Base-by-base conservation (phyloP, 2,329 filamentous ascomycete species). In the Cercospora sp. region DNA sequence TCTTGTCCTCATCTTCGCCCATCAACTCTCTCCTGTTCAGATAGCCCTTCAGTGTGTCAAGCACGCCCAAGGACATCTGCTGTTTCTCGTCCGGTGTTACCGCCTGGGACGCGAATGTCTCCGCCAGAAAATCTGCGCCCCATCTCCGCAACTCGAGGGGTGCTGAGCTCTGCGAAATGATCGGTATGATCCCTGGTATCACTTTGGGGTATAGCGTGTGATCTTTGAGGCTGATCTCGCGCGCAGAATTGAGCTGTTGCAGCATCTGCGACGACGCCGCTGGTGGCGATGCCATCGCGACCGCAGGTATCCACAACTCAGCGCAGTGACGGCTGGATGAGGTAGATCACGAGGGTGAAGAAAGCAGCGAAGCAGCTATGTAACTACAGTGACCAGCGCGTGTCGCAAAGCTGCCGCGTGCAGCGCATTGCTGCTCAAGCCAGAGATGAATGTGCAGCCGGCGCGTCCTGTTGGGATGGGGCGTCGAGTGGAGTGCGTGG, bases 71-170 rank as follows among this genome's bases (percentile, higher is more conserved):
- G 20, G 70, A 68, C 67, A 78, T 71, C 69, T 89, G 89, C 84
- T 88, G 92, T 84, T 98, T 99, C 79, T 91, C 89, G 63, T 90
- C 85, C 68, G 88, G 84, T 20, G 90, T 84, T 75, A 98, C 85
- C 23, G 91, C 88, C n/a, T 96, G 95, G 68, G 92, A 96, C 66
- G 95, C 91, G 82, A 99, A 98, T 2, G 94, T 93, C 83, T 99
- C 95, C 66, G 94, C 93, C 53, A 99, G 85, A 78, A 99, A 99
- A 69, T 97, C 94, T 71, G 94, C 90, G 28, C 94, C 95, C 95
- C 95, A 99, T 90, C 94, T 86, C 80, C 93, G 91, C 75, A 98
- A 84, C 80, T 97, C 92, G 66, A 97, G 82, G 69, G 88, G 86
- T 71, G 92, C 87, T 72, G 86, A 85, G 53, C 13, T 18, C 62